Evolutionary conservation across 2,329 filamentous ascomycete species (phyloP).

Genomic region (Parasarocladium wereldwijsianum): DNA sequence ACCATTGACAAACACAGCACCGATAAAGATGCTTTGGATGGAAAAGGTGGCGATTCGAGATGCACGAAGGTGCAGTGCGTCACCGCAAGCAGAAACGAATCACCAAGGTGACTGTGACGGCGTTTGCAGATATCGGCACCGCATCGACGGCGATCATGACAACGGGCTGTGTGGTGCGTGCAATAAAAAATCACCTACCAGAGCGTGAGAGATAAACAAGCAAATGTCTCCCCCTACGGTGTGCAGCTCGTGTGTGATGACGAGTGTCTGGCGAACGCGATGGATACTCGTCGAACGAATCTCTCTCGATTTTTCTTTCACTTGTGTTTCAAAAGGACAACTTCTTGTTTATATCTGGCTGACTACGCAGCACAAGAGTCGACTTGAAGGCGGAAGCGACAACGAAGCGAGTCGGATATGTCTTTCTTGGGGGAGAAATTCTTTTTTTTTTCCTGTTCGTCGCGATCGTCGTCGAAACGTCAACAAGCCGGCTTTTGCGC

Average conservation of each 20-base stretch:
- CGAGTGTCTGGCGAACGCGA: background rate
- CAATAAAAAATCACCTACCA: conserved; percentile 35
- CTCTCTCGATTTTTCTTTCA: conserved; percentile 12
- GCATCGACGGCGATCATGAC: no score
- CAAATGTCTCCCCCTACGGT: conserved; percentile 75
- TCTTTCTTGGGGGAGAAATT: no score
- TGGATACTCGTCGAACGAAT: background rate
- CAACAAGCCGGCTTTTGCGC: conserved; percentile 15
- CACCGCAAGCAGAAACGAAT: conserved; percentile 12
- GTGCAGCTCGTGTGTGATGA: background rate
- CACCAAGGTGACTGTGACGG: no score
- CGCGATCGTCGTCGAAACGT: conserved; percentile 17
- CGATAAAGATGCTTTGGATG: no score
- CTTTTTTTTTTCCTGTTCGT: conserved; percentile 15
- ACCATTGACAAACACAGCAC: no score
- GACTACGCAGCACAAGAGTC: conserved; percentile 22
- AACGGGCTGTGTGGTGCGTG: no score
- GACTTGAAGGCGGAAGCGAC: conserved; percentile 17
- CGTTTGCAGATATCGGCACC: no score
- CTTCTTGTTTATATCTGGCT: conserved; percentile 12
- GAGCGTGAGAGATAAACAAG: conserved; percentile 85
- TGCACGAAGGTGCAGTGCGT: conserved; percentile 19
- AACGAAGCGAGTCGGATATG: conserved; percentile 15
- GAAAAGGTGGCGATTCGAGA: conserved; percentile 1
- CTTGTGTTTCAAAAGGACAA: no score